Conservation (phyloP, 2,329 filamentous ascomycete genomes). For the Fusarium camptoceras region DNA sequence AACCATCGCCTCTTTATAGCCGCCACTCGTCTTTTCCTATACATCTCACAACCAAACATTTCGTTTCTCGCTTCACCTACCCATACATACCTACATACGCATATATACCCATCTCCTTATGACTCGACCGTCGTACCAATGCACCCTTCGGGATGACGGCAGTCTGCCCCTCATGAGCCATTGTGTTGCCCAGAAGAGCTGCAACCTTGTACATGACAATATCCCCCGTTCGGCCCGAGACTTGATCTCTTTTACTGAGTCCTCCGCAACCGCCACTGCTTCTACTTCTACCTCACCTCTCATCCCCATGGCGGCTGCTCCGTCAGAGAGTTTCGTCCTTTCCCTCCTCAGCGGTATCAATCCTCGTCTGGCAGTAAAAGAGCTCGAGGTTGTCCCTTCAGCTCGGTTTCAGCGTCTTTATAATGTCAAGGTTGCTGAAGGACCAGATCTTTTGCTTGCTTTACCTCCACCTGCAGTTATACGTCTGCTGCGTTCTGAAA, state of each 20-base stretch:
- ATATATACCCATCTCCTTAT: constrained; percentile 32
- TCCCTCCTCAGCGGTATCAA: constrained; percentile 42
- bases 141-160: constrained; percentile 45
- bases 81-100: neutral
- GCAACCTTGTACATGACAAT: constrained; percentile 45
- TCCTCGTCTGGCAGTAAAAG: constrained; percentile 42
- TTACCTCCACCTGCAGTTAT: constrained; percentile 57
- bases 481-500: constrained; percentile 61
- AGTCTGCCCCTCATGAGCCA: constrained; percentile 40
- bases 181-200: constrained; percentile 44
- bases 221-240: constrained; percentile 44
- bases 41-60: constrained; percentile 6
- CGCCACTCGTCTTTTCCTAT: constrained; percentile 4
- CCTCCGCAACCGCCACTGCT: constrained; percentile 13
- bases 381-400: constrained; percentile 50
- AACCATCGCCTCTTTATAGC: constrained; percentile 1
- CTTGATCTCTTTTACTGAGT: constrained; percentile 37
- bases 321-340: constrained; percentile 43
- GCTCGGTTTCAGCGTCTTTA: constrained; percentile 57
- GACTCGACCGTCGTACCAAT: constrained; percentile 47
- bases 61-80: neutral
- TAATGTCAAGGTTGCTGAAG: constrained; percentile 57
- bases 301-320: constrained; percentile 39
- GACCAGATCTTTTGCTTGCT: constrained; percentile 55
- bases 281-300: constrained; percentile 21